Conservation (phyloP, 2,329 filamentous ascomycete genomes). For the Hypoxylon sp. region DNA sequence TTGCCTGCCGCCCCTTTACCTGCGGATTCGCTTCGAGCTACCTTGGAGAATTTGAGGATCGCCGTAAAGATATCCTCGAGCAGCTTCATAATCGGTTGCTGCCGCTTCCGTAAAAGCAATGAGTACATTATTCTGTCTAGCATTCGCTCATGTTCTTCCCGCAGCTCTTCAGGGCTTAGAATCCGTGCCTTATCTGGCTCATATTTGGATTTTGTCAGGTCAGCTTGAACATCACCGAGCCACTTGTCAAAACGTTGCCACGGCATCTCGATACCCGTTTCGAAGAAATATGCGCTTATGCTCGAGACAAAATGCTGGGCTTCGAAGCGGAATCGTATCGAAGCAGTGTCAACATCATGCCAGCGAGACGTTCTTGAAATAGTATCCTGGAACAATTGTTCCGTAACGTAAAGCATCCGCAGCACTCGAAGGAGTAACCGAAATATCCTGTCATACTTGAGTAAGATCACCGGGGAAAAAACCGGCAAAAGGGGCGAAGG, state of each 20-base stretch:
- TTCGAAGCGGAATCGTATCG: slow-evolving; percentile 76
- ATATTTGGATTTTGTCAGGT: slow-evolving; percentile 60
- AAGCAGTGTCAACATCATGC: slow-evolving; percentile 55
- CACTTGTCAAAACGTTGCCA: slow-evolving; percentile 79
- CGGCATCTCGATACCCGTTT: slow-evolving; percentile 76
- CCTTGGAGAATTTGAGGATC: slow-evolving; percentile 77
- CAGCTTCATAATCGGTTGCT: slow-evolving; percentile 77
- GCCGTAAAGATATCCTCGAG: slow-evolving; percentile 81
- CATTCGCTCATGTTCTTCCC: slow-evolving; percentile 76
- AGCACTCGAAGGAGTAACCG: slow-evolving; percentile 80
- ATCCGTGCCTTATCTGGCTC: slow-evolving; percentile 45
- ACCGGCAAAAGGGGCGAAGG: slow-evolving; percentile 77
- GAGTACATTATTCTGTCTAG: slow-evolving; percentile 81
- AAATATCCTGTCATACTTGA: slow-evolving; percentile 89
- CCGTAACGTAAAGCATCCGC: slow-evolving; percentile 81
- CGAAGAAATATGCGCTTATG: slow-evolving; percentile 82
- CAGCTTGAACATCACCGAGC: slow-evolving; percentile 71
- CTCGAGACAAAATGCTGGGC: slow-evolving; percentile 82
- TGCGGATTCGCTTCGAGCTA: slow-evolving; percentile 56
- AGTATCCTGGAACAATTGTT: slow-evolving; percentile 71
- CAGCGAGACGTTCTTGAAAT: slow-evolving; percentile 55
- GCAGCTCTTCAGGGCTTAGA: slow-evolving; percentile 73
- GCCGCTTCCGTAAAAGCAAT: slow-evolving; percentile 78
- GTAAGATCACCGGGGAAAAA: slow-evolving; percentile 75
- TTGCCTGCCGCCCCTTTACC: slow-evolving; percentile 48